phyloP scores from a whole-genome alignment of 1,284 basidiomycete species.

The Lignosus rhinocerotis region DNA sequence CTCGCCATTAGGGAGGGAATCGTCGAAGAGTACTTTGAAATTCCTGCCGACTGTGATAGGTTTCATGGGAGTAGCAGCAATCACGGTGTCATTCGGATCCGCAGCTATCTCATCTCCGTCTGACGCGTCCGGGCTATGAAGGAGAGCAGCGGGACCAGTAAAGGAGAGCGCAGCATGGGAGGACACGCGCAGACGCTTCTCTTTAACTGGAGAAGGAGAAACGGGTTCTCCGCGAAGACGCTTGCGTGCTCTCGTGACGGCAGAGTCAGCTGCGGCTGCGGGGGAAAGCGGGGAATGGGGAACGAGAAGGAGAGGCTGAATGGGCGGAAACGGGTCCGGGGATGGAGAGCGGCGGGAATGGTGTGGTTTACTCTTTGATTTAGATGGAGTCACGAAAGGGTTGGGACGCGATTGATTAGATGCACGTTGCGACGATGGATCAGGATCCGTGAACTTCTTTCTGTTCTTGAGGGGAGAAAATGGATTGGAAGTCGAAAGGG shows the following conservation, averaged over 20 bases:
- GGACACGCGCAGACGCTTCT: slow-evolving; percentile 59
- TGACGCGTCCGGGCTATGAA: slow-evolving; percentile 37
- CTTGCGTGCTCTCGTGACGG: slow-evolving; percentile 71
- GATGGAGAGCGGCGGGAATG: slow-evolving; percentile 35
- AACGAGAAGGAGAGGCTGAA: slow-evolving; percentile 27
- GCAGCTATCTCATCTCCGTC: slow-evolving; percentile 37
- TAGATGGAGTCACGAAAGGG: slow-evolving; percentile 56
- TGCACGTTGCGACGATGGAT: slow-evolving; percentile 19
- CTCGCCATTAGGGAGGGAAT: slow-evolving; percentile 32
- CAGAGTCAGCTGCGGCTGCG: slow-evolving; percentile 26
- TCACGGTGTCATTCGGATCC: slow-evolving; percentile 47
- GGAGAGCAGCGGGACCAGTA: slow-evolving; percentile 21
- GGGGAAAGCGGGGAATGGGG: slow-evolving; percentile 19
- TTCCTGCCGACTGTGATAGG: slow-evolving; percentile 50
- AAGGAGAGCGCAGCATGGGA: slow-evolving; percentile 36
- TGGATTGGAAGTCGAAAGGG: slow-evolving; percentile 63
- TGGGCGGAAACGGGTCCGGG: slow-evolving; percentile 40
- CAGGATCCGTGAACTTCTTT: slow-evolving; percentile 25
- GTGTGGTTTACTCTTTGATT: slow-evolving; percentile 37
- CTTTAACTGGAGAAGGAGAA: slow-evolving; percentile 76
- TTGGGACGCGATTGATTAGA: slow-evolving; percentile 37
- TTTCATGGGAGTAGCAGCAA: slow-evolving; percentile 73
- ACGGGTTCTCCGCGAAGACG: slow-evolving; percentile 78
- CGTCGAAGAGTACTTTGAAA: slow-evolving; percentile 71
- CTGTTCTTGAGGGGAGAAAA: slow-evolving; percentile 74